These are phyloP conservation scores for Euptelea pleiosperma DNA, from an alignment of 164 flowering plant species.

Conservation along the genomic window DNA sequence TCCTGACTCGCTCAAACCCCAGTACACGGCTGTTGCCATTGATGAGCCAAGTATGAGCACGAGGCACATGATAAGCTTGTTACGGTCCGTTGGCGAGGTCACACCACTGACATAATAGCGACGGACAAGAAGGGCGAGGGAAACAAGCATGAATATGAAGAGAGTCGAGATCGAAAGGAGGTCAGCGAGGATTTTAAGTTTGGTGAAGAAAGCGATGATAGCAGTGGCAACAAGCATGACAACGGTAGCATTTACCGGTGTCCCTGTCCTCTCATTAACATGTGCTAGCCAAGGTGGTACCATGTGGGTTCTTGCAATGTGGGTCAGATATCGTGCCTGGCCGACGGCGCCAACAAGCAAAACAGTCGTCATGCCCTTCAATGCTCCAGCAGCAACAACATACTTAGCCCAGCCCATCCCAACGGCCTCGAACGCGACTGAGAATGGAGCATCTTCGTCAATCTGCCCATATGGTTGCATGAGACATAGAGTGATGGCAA, in stretches of 20 bases:
- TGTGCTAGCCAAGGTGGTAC: slow-evolving; percentile 57
- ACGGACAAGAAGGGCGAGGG: slow-evolving; percentile 51
- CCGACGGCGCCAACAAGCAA: neutral
- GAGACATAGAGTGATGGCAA: slow-evolving; percentile 39
- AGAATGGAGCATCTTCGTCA: slow-evolving; percentile 12
- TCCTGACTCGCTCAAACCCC: slow-evolving; percentile 31
- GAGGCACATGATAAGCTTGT: slow-evolving; percentile 33
- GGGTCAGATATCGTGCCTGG: slow-evolving; percentile 44
- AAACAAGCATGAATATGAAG: slow-evolving; percentile 58
- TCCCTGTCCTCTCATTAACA: slow-evolving; percentile 42
- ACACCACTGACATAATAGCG: slow-evolving; percentile 47
- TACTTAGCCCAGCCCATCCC: neutral
- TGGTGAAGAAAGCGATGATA: slow-evolving; percentile 51
- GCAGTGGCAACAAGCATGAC: slow-evolving; percentile 44
- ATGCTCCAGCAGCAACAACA: neutral
- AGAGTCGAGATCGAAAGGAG: slow-evolving; percentile 61
- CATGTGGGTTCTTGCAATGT: slow-evolving; percentile 71
- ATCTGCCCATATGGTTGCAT: slow-evolving; percentile 35
- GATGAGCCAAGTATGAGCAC: slow-evolving; percentile 41
- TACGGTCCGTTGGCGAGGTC: slow-evolving; percentile 27
- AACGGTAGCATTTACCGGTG: slow-evolving; percentile 57
- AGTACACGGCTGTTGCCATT: slow-evolving; percentile 30
- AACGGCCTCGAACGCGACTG: neutral
- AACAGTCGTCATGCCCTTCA: slow-evolving; percentile 1
- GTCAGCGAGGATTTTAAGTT: slow-evolving; percentile 42